Evolutionary conservation across 2,329 filamentous ascomycete genomes (phyloP).

Genomic region (Fusarium citri): DNA sequence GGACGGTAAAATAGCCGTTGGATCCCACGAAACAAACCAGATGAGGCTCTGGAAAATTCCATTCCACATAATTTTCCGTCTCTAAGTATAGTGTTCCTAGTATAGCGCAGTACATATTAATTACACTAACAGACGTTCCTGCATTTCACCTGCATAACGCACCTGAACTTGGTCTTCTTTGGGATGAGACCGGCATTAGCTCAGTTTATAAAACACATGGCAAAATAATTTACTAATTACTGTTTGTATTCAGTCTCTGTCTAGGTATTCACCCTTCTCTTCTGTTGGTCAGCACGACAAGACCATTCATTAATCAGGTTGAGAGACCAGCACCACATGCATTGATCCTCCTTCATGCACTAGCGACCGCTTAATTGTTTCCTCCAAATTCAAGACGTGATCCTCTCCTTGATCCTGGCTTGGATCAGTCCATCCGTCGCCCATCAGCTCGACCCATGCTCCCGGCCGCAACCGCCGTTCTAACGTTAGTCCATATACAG

Average conservation of each 20-base stretch:
- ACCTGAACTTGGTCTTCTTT: conserved; percentile 33
- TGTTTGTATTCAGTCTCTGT: neutral
- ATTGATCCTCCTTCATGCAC: conserved; percentile 27
- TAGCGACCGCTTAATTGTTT: conserved; percentile 4
- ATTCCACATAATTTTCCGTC: conserved; percentile 1
- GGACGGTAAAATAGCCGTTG: conserved; percentile 23
- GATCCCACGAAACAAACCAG: conserved; percentile 40
- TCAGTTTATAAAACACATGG: neutral
- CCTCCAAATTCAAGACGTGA: conserved; percentile 4
- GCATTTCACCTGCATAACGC: conserved; percentile 8
- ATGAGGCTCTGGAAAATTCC: conserved; percentile 15
- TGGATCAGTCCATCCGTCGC: conserved; percentile 37
- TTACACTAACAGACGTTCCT: neutral
- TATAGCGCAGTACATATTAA: neutral
- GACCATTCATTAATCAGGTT: conserved; percentile 5
- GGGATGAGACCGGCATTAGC: conserved; percentile 21
- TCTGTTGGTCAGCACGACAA: neutral
- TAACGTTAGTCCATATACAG: neutral
- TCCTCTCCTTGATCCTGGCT: conserved; percentile 24
- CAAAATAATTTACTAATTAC: neutral
- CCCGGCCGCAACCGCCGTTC: conserved; percentile 5
- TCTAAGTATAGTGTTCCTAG: conserved; percentile 2
- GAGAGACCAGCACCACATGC: neutral
- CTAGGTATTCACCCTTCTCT: neutral
- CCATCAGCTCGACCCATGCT: conserved; percentile 20